These are phyloP conservation scores for Juglanconis juglandina DNA, from an alignment of 2,329 filamentous ascomycete species.

Conservation along the genomic window DNA sequence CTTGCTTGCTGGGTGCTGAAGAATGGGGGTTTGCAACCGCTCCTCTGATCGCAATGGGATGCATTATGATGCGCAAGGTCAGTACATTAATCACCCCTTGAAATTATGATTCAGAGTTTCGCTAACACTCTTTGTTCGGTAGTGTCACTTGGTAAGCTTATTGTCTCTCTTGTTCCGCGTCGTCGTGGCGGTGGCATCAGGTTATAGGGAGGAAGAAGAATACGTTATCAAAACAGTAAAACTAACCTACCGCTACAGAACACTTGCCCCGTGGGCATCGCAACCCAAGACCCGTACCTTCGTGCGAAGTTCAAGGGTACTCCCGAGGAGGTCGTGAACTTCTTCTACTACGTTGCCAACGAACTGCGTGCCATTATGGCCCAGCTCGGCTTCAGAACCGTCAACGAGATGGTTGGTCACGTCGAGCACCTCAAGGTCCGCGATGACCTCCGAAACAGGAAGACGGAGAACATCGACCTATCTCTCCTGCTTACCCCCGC, in stretches of 20 bases:
- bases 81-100: too few relatives aligned
- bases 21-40: constrained; percentile 97
- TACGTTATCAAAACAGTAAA: too few relatives aligned
- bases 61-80: constrained; percentile 58
- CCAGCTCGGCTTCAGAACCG: constrained; percentile 85
- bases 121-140: constrained; percentile 37
- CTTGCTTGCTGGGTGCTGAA: constrained; percentile 92
- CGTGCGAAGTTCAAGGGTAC: constrained; percentile 91
- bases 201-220: too few relatives aligned
- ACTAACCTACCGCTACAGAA: too few relatives aligned
- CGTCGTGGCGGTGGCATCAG: too few relatives aligned
- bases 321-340: constrained; percentile 96
- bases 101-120: too few relatives aligned
- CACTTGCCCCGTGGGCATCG: constrained; percentile 75
- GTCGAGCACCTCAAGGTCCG: constrained; percentile 82
- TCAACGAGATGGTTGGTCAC: constrained; percentile 97
- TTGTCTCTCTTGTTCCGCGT: too few relatives aligned
- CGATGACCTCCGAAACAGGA: constrained; percentile 81
- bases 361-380: constrained; percentile 97
- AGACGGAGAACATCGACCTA: constrained; percentile 90
- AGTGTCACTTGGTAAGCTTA: constrained; percentile 49
- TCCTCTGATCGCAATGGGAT: constrained; percentile 93
- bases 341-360: constrained; percentile 97
- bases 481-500: constrained; percentile 91
- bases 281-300: constrained; percentile 90